phyloP scores from a whole-genome alignment of 106 monocot species.

The Dioscorea dumetorum region DNA sequence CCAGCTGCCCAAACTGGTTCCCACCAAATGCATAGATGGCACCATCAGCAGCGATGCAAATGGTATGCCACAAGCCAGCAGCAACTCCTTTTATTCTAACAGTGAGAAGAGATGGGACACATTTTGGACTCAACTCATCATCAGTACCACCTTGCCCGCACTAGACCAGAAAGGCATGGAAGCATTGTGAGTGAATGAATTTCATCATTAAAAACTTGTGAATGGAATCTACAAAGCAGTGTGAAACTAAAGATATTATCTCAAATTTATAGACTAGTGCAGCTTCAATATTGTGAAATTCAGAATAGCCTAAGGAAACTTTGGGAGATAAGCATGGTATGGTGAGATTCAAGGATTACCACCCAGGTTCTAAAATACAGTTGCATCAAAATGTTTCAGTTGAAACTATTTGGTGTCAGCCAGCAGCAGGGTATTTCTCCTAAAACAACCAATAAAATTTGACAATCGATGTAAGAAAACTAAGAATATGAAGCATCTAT shows the following conservation, averaged over 20 bases:
- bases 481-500: too few relatives aligned
- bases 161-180: constrained; percentile 22
- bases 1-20: constrained; percentile 97
- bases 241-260: constrained; percentile 13
- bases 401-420: too few relatives aligned
- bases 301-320: constrained; percentile 8
- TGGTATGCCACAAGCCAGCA: constrained; percentile 92
- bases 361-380: too few relatives aligned
- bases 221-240: neutral
- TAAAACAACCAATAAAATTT: too few relatives aligned
- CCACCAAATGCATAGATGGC: constrained; percentile 93
- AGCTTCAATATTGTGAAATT: constrained; percentile 56
- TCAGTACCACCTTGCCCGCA: constrained; percentile 94
- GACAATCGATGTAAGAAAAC: too few relatives aligned
- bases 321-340: neutral
- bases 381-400: too few relatives aligned
- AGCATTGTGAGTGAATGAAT: constrained; percentile 6
- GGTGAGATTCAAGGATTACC: neutral
- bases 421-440: too few relatives aligned
- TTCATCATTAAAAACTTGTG: neutral
- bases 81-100: constrained; percentile 61
- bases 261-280: constrained; percentile 38
- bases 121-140: constrained; percentile 83
- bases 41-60: constrained; percentile 80
- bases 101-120: constrained; percentile 86